Evolutionary conservation across 768 basidiomycete genomes (phyloP).

Genomic region (Tylopilus vinaceipallidus): DNA sequence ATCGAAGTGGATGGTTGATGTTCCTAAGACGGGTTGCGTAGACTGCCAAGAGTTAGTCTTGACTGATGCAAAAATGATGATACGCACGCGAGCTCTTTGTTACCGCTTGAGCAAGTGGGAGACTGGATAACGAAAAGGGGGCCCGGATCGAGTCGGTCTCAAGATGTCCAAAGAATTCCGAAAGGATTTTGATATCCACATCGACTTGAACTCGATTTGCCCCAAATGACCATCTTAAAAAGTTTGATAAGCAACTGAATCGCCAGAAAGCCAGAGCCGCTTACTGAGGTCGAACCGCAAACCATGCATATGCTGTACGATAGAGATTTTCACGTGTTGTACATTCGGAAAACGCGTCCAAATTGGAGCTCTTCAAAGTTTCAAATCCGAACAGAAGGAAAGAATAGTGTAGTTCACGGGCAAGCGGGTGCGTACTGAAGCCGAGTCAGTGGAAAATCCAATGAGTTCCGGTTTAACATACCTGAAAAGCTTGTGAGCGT

Average conservation of each 20-base stretch:
- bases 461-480: constrained; percentile 28
- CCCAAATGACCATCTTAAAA: constrained; percentile 89
- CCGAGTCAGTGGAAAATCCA: background rate
- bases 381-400: constrained; percentile 94
- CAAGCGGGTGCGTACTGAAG: constrained; percentile 83
- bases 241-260: background rate
- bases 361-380: constrained; percentile 79
- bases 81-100: constrained; percentile 43
- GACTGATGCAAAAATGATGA: background rate
- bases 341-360: constrained; percentile 82
- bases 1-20: constrained; percentile 69
- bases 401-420: constrained; percentile 87
- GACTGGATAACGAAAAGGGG: constrained; percentile 55
- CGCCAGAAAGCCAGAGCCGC: constrained; percentile 25
- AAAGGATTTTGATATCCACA: constrained; percentile 82
- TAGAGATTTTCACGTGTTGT: constrained; percentile 75
- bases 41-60: constrained; percentile 37
- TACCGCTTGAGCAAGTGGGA: constrained; percentile 49
- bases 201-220: constrained; percentile 88
- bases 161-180: constrained; percentile 78
- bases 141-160: constrained; percentile 71
- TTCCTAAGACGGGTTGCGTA: constrained; percentile 61
- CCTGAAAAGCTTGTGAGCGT: constrained; percentile 74
- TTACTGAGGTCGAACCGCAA: constrained; percentile 89
- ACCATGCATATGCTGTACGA: constrained; percentile 85